Evolutionary conservation across 2,329 filamentous ascomycete species (phyloP), one percentile per base, ranked within the genome.

Genomic region (Cordyceps pruinosa): DNA sequence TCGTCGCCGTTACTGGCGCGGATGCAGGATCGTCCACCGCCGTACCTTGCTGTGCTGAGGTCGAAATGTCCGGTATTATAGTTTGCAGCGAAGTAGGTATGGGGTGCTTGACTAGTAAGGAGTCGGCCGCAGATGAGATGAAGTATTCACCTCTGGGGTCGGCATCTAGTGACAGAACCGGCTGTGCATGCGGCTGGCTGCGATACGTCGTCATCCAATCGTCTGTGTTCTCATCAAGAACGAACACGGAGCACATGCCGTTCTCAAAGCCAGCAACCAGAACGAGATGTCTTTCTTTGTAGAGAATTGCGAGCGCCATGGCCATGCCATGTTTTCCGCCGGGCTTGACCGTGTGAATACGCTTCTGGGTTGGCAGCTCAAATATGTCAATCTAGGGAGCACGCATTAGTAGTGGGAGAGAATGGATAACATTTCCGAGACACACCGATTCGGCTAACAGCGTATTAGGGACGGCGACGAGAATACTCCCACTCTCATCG

Each of bases 221-320:
- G 19, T 72, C 68, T 63, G 69, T 61, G 52, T 62, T 25, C 6
- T 68, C 70, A 32, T 72, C 69, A 41, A 85, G 80, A 30, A 79
- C 73, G 61, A 86, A 84, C 1, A 90, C 82, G 55, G 85, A 83
- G 2, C 84, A 84, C 54, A 87, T 80, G 1, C 94, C 94, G 65
- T 89, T 90, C 72, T 99, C 94, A 69, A 94, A 97, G 12, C 88
- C 93, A 2, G 86, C 85, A 10, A 88, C 72, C 7, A 96, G 75
- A 5, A 84, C 81, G 1, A 93, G 72, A 19, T 70, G 68, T 15
- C 69, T 71, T 35, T 73, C 62, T 5, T 75, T 70, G 59, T 80
- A 73, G 58, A 88, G 78, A 3, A 93, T 70, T 9, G 78, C 74
- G 19, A 97, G 72, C 5, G 89, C 85, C 94, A 97, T 97, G 39